These are phyloP conservation scores for Podaxis sp. DNA, from an alignment of 768 basidiomycete genomes.

Conservation along the genomic window DNA sequence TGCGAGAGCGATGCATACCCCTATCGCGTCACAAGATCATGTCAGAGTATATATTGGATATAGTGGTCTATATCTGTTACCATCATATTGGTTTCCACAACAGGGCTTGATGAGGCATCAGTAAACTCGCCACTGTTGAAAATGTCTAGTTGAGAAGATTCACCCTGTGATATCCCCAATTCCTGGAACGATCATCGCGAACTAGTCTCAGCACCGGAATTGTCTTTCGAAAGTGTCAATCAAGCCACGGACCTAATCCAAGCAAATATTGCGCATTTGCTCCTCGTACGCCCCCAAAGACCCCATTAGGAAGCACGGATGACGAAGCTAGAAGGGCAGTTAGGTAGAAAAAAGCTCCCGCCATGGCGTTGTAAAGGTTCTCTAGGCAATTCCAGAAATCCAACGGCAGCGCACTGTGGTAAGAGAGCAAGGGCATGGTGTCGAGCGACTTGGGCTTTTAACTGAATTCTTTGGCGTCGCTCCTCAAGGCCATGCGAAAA, in stretches of 20 bases:
- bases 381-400: conserved; percentile 36
- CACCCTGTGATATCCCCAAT: conserved; percentile 78
- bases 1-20: conserved; percentile 68
- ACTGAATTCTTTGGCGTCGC: conserved; percentile 1
- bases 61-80: conserved; percentile 28
- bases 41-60: background rate
- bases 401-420: conserved; percentile 33
- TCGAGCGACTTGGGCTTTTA: conserved; percentile 4
- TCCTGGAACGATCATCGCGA: conserved; percentile 34
- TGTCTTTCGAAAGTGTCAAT: background rate
- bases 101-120: conserved; percentile 42
- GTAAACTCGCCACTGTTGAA: background rate
- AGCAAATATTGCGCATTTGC: conserved; percentile 49
- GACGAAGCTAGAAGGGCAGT: conserved; percentile 39
- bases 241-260: conserved; percentile 48
- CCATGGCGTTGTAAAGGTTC: conserved; percentile 37
- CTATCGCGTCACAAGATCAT: conserved; percentile 28
- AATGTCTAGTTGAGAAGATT: conserved; percentile 10
- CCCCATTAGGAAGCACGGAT: conserved; percentile 27
- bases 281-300: conserved; percentile 25
- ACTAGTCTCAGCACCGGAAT: conserved; percentile 4
- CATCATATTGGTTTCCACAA: conserved; percentile 86
- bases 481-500: conserved; percentile 4
- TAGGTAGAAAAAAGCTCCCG: conserved; percentile 39
- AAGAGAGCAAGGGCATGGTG: conserved; percentile 32